Percentiles rank a stretch among this genome's conserved stretches.
Conservation (phyloP, 768 basidiomycete genomes). For the Podaxis sp. region DNA sequence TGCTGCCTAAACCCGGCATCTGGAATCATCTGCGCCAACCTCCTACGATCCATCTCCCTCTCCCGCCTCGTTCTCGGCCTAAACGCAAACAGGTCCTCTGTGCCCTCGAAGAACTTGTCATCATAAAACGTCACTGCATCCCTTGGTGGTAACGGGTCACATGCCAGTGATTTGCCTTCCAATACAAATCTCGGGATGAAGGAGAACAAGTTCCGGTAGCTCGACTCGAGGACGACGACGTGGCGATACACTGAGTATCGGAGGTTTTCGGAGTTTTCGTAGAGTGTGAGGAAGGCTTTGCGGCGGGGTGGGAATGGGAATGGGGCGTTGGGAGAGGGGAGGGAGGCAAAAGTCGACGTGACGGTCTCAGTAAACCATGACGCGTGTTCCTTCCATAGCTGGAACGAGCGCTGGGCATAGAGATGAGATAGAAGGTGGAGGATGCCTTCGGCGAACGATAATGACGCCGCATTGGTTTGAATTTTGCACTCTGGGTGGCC, state of each 20-base stretch:
- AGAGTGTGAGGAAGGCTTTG: conserved; percentile 37
- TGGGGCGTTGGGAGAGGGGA: conserved; percentile 25
- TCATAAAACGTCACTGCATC: conserved; percentile 64
- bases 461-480: conserved; percentile 62
- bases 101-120: conserved; percentile 68
- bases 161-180: conserved; percentile 59
- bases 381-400: conserved; percentile 79
- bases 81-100: conserved; percentile 49
- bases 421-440: conserved; percentile 45
- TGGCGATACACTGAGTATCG: conserved; percentile 70
- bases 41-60: conserved; percentile 46
- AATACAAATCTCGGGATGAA: conserved; percentile 69
- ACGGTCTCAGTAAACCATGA: conserved; percentile 74
- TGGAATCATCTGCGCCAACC: conserved; percentile 56
- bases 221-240: conserved; percentile 68
- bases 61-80: conserved; percentile 38
- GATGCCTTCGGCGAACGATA: conserved; percentile 21
- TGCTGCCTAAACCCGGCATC: conserved; percentile 58
- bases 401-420: conserved; percentile 75
- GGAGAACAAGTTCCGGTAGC: conserved; percentile 52
- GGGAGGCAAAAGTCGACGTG: conserved; percentile 37
- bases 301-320: conserved; percentile 34
- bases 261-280: conserved; percentile 34
- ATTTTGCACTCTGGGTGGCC: conserved; percentile 67
- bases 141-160: conserved; percentile 84